Conservation (phyloP, 176 grass and related monocot genomes). For the Rhynchospora breviuscula region DNA sequence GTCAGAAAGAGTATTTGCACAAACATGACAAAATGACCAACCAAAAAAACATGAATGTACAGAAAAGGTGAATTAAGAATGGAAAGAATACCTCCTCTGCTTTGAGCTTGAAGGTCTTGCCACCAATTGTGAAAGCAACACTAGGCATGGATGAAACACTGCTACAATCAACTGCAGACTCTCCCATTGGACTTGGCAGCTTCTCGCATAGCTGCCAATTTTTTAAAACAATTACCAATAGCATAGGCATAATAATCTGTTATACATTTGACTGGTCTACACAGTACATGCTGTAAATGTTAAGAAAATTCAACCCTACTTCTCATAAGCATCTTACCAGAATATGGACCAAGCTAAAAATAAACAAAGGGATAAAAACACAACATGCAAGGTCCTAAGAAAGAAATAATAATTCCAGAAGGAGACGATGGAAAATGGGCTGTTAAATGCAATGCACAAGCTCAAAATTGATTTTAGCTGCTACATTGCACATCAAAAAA, state of each 20-base stretch:
- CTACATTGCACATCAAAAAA: background rate
- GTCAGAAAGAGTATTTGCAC: background rate
- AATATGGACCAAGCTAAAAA: constrained; percentile 45
- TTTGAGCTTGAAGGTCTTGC: constrained; percentile 62
- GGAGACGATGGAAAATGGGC: background rate
- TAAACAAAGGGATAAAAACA: background rate
- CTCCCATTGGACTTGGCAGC: constrained; percentile 70
- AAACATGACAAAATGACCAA: background rate
- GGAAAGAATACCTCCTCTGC: constrained; percentile 52
- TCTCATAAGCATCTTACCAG: constrained; percentile 47
- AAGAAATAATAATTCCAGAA: background rate
- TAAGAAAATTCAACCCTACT: constrained; percentile 44
- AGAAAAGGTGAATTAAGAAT: background rate
- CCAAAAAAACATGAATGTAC: constrained; percentile 10
- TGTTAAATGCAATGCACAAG: background rate
- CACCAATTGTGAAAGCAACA: constrained; percentile 69
- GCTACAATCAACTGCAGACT: constrained; percentile 66
- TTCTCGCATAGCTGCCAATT: constrained; percentile 66
- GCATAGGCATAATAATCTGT: background rate
- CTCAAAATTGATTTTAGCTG: background rate
- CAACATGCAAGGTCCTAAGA: background rate
- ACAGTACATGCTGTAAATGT: constrained; percentile 36
- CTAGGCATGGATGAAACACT: constrained; percentile 59
- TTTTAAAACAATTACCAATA: background rate
- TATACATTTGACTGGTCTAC: background rate